Conservation (phyloP, 2,329 filamentous ascomycete genomes). For the Talaromyces sp. region DNA sequence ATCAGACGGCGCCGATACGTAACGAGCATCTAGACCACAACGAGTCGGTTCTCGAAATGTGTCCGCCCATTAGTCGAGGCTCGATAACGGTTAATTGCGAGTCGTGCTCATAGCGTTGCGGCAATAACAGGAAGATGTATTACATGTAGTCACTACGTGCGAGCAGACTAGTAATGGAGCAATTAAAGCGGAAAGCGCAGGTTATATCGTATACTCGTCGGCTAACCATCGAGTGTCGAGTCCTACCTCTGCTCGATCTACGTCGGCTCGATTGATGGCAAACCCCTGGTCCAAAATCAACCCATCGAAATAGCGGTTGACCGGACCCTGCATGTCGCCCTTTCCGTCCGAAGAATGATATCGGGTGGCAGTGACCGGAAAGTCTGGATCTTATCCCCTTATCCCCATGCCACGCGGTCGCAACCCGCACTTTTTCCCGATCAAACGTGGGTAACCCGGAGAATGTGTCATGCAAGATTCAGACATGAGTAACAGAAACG, state of each 20-base stretch:
- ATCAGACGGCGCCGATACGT: not conserved
- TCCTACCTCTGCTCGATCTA: not conserved
- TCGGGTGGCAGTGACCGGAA: not conserved
- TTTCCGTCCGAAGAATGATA: not conserved
- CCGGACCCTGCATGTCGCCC: not conserved
- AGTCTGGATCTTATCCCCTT: conserved; percentile 1
- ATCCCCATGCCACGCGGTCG: not conserved
- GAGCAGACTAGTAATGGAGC: not conserved
- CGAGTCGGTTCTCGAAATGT: not conserved
- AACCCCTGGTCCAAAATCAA: not conserved
- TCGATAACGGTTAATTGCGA: too few relatives aligned
- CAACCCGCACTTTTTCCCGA: not conserved
- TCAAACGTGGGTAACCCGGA: not conserved
- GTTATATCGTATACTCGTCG: not conserved
- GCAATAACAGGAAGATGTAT: not conserved
- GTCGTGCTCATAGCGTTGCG: not conserved
- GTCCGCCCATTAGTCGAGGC: not conserved
- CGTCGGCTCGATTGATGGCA: not conserved
- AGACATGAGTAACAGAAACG: conserved; percentile 1
- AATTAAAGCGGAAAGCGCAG: not conserved
- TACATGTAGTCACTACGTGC: too few relatives aligned
- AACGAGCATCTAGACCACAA: not conserved
- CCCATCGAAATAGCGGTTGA: not conserved
- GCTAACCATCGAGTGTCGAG: not conserved
- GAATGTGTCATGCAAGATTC: not conserved